Conservation (phyloP, 495 filamentous ascomycete genomes). For the Podospora sp. region DNA sequence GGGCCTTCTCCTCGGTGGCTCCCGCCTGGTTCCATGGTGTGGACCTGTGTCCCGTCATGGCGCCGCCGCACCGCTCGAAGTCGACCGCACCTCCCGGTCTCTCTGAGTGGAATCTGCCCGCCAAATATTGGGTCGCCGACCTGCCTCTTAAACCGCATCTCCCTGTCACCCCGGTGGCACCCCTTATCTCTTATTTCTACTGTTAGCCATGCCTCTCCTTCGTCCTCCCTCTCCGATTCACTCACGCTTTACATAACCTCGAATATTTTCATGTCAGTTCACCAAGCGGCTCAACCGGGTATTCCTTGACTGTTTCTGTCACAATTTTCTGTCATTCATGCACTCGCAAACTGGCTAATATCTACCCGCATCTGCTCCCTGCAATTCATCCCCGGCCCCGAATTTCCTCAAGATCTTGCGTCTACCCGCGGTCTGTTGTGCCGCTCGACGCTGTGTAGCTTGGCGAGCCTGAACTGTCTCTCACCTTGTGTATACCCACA, state of each 20-base stretch:
- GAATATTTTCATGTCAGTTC: not conserved
- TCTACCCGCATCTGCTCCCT: slow-evolving; percentile 4
- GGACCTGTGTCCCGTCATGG: not conserved
- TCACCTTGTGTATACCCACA: not conserved
- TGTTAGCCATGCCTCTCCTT: not conserved
- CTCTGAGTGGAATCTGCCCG: not conserved
- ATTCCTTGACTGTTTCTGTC: not conserved
- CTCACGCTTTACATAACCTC: too few species aligned
- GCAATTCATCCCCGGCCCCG: not conserved
- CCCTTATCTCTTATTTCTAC: not conserved
- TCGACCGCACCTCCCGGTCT: not conserved
- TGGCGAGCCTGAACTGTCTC: not conserved
- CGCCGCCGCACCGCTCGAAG: not conserved
- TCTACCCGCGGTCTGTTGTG: not conserved
- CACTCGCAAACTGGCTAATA: slow-evolving; percentile 8
- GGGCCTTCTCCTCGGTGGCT: not conserved
- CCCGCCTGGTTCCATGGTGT: not conserved
- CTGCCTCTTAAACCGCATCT: not conserved
- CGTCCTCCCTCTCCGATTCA: not conserved
- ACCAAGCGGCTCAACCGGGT: not conserved
- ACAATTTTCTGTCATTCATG: not conserved
- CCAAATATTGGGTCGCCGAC: not conserved
- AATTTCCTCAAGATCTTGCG: not conserved
- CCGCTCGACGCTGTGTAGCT: not conserved
- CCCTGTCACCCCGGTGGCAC: not conserved